Evolutionary conservation across 192 early-diverging fungal species (phyloP), one percentile per base, ranked within the genome.

Genomic region (Rhizophagus clarus): DNA sequence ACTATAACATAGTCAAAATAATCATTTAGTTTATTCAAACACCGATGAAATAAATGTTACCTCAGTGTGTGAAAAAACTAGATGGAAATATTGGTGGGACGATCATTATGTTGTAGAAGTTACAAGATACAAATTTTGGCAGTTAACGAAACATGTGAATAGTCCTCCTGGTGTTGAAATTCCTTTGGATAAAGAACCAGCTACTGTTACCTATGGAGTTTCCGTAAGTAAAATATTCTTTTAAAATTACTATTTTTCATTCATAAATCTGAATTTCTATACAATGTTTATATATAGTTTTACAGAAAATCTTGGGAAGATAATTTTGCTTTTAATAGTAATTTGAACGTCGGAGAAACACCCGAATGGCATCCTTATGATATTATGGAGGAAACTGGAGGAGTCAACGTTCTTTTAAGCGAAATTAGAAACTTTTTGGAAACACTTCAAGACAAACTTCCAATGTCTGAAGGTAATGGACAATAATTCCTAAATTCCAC

Each of bases 41-140:
- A 82, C 76, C 4, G 67, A 77, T 9, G 84, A 85, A 51, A 68
- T 82, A 47, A 32, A 29, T 3, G 83, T 83, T 5, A 22, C 71
- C 12, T 72, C 63, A 12, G 74, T 85, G 2, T 79, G 72, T 29
- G 79, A 85, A 78, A 85, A 83, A 61, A 82, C 83, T 6, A 81
- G 80, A 63, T 84, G 82, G 83, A 71, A 77, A 20, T 84, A 82
- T 80, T 79, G 80, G 28, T 87, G 86, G 86, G 63, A 61, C 0
- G 77, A 82, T 2, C 0, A 79, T 69, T 87, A 84, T 73, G 61
- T 87, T 5, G 72, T 87, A 5, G 86, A 87, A 40, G 76, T 87
- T 14, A 80, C 81, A 8, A 79, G 74, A 34, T 83, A 87, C n/a
- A 82, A 87, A 60, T 70, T 81, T 29, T 87, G 86, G 86, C 61